Evolutionary conservation across 768 basidiomycete genomes (phyloP).

Genomic region (Phylloporus sp.): DNA sequence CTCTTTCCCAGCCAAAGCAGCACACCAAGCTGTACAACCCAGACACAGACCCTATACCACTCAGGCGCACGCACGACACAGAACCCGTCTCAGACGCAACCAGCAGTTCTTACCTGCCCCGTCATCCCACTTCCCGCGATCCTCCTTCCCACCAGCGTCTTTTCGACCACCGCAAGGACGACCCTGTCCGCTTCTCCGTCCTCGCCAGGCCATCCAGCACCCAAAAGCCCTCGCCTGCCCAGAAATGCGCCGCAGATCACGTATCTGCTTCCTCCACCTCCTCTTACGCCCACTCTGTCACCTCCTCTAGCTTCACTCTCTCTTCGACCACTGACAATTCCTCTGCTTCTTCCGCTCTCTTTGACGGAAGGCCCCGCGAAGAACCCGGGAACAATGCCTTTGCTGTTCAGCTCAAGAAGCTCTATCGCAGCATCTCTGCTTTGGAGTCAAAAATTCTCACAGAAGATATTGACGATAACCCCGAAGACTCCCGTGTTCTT

Average conservation of each 20-base stretch:
- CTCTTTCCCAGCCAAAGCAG: slow-evolving; percentile 38
- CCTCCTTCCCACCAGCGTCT: slow-evolving; percentile 48
- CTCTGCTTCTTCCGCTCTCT: slow-evolving; percentile 66
- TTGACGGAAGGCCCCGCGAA: slow-evolving; percentile 52
- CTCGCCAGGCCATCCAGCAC: slow-evolving; percentile 46
- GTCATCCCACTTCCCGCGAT: slow-evolving; percentile 32
- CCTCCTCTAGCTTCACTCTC: slow-evolving; percentile 69
- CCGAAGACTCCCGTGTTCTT: slow-evolving; percentile 37
- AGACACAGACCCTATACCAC: slow-evolving; percentile 61
- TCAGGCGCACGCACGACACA: slow-evolving; percentile 59
- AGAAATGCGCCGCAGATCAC: slow-evolving; percentile 64
- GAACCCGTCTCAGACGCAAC: slow-evolving; percentile 60
- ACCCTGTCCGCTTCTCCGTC: slow-evolving; percentile 81
- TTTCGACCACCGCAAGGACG: slow-evolving; percentile 87
- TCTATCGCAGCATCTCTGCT: slow-evolving; percentile 78
- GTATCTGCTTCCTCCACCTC: slow-evolving; percentile 73
- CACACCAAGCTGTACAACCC: slow-evolving; percentile 66
- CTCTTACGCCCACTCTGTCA: slow-evolving; percentile 65
- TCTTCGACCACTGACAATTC: slow-evolving; percentile 78
- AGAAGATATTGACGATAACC: slow-evolving; percentile 55
- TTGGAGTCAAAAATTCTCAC: slow-evolving; percentile 73
- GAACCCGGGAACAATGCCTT: slow-evolving; percentile 64
- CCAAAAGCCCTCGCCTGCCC: slow-evolving; percentile 46
- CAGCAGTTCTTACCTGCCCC: slow-evolving; percentile 44
- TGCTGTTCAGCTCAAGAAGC: slow-evolving; percentile 69